Evolutionary conservation across 164 flowering plant species (phyloP).

Genomic region (Vitis cinerea): DNA sequence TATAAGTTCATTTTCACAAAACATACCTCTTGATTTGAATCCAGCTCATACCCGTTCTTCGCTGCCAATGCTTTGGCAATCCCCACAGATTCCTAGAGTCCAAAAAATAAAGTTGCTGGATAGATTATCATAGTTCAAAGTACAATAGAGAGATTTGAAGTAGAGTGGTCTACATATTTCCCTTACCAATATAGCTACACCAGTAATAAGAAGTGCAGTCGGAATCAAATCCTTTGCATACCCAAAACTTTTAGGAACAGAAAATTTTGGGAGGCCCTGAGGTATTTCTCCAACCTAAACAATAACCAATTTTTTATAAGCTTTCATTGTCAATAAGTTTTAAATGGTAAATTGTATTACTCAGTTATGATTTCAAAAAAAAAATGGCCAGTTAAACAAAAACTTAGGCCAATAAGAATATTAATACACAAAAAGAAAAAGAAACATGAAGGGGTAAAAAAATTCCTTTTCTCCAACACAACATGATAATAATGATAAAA

Average conservation of each 20-base stretch:
- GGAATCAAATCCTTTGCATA: slow-evolving; percentile 72
- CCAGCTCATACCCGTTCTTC: slow-evolving; percentile 95
- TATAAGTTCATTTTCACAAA: not conserved
- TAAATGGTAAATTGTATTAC: too few relatives aligned
- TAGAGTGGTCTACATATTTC: not conserved
- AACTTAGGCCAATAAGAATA: not conserved
- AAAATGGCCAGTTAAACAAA: too few relatives aligned
- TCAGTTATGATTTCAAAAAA: not conserved
- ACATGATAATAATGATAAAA: too few relatives aligned
- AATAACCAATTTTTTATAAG: slow-evolving; percentile 9
- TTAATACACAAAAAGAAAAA: not conserved
- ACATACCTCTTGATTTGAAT: slow-evolving; percentile 93
- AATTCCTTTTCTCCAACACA: too few relatives aligned
- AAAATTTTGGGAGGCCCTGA: slow-evolving; percentile 91
- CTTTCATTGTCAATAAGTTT: not conserved
- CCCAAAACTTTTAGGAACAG: slow-evolving; percentile 70
- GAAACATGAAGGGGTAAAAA: not conserved
- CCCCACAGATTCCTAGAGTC: slow-evolving; percentile 91
- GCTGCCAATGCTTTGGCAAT: slow-evolving; percentile 99
- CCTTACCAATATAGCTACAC: slow-evolving; percentile 95
- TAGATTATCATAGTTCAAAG: slow-evolving; percentile 4
- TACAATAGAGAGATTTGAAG: not conserved
- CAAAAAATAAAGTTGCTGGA: slow-evolving; percentile 3
- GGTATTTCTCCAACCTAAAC: slow-evolving; percentile 95
- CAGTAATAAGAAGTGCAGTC: slow-evolving; percentile 88